Conservation (phyloP, 106 monocot species). For the Dendrobium catenatum region DNA sequence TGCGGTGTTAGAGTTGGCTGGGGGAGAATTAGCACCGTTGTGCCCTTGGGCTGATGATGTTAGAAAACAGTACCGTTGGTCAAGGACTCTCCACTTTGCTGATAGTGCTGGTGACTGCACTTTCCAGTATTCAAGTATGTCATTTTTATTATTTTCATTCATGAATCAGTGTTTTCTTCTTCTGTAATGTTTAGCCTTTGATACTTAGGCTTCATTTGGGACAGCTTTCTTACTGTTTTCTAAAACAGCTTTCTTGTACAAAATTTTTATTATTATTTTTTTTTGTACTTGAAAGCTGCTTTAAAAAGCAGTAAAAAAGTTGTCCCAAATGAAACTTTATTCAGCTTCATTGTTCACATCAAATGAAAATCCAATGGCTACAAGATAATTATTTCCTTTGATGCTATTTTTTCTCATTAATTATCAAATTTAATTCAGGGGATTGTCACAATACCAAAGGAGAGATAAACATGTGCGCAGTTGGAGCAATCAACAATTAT, state of each 20-base stretch:
- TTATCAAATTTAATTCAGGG: slow-evolving; percentile 21
- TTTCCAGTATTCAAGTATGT: slow-evolving; percentile 65
- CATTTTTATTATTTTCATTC: background rate
- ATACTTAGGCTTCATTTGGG: too few relatives aligned
- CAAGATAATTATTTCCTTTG: too few relatives aligned
- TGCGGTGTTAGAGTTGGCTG: slow-evolving; percentile 50
- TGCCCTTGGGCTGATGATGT: slow-evolving; percentile 82
- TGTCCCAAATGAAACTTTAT: too few relatives aligned
- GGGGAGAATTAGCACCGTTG: slow-evolving; percentile 57
- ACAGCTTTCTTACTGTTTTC: too few relatives aligned
- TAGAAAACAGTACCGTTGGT: slow-evolving; percentile 57
- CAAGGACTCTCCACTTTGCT: slow-evolving; percentile 67
- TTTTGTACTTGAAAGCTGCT: too few relatives aligned
- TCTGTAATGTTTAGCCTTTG: too few relatives aligned
- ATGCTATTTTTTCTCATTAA: too few relatives aligned
- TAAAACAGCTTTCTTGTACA: too few relatives aligned
- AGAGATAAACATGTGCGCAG: slow-evolving; percentile 53
- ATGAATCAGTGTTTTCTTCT: background rate
- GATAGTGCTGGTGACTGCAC: slow-evolving; percentile 78
- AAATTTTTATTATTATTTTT: too few relatives aligned
- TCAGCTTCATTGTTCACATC: too few relatives aligned
- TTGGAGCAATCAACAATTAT: slow-evolving; percentile 89
- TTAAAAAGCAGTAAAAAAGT: too few relatives aligned
- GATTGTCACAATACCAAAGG: slow-evolving; percentile 63
- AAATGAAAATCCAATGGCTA: too few relatives aligned